A percentile compares a stretch with the other conserved stretches of the same genome.
Evolutionary conservation across 768 basidiomycete genomes (phyloP).

Genomic region (Mycena floridula): DNA sequence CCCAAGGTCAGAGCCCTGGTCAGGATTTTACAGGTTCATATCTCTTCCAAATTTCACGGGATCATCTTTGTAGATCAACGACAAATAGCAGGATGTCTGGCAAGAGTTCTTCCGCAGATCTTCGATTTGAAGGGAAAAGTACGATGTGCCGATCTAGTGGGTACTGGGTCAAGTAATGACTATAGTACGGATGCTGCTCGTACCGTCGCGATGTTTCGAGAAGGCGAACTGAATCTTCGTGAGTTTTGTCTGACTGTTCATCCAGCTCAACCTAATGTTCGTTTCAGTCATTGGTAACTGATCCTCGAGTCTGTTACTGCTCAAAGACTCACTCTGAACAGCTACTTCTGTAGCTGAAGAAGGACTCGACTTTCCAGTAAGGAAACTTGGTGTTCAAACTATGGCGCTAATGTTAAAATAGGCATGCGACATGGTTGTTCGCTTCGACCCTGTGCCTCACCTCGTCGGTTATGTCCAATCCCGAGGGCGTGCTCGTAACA

Average conservation of each 20-base stretch:
- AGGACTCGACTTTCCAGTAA: conserved; percentile 82
- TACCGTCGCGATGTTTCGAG: conserved; percentile 58
- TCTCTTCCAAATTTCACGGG: conserved; percentile 58
- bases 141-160: conserved; percentile 60
- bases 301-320: conserved; percentile 2
- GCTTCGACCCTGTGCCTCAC: conserved; percentile 77
- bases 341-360: conserved; percentile 90
- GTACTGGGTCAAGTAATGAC: conserved; percentile 43
- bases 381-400: conserved; percentile 12
- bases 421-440: conserved; percentile 83
- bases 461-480: conserved; percentile 89
- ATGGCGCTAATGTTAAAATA: conserved; percentile 15
- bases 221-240: conserved; percentile 64
- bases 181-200: conserved; percentile 33
- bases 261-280: conserved; percentile 3
- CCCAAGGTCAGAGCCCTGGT: conserved; percentile 66
- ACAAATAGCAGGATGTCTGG: conserved; percentile 67
- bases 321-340: conserved; percentile 41
- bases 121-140: conserved; percentile 53
- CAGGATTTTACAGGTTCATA: conserved; percentile 50
- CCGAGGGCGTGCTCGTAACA: conserved; percentile 77
- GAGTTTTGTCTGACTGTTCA: no score
- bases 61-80: conserved; percentile 88
- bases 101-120: conserved; percentile 55
- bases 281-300: no score